These are phyloP conservation scores for Penicillium concentricum DNA, from an alignment of 2,329 filamentous ascomycete genomes.

Conservation along the genomic window DNA sequence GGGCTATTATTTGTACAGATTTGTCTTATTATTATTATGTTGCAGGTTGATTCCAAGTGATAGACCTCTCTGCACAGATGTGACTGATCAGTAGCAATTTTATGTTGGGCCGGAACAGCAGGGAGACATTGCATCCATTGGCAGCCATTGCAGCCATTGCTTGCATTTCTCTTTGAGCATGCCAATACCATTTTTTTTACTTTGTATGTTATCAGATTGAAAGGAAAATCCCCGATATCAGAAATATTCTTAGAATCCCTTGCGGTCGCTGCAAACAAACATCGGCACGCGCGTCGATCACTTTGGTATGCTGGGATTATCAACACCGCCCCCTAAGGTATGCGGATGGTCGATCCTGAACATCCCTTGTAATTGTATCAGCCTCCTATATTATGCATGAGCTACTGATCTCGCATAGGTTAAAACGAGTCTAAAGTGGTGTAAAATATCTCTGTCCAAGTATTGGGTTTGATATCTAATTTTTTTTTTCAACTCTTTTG, in stretches of 20 bases:
- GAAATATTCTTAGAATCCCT: neutral
- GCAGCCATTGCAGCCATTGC: neutral
- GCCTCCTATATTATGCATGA: neutral
- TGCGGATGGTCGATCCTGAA: conserved; percentile 2
- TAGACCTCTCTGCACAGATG: neutral
- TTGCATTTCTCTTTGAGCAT: neutral
- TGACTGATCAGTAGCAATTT: neutral
- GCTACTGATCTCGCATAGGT: neutral
- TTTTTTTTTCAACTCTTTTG: neutral
- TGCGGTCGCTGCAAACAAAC: conserved; percentile 11
- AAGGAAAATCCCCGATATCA: conserved; percentile 7
- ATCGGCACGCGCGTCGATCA: conserved; percentile 22
- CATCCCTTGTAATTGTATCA: conserved; percentile 3
- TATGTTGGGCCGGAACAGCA: neutral
- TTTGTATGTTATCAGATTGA: neutral
- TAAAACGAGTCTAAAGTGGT: neutral
- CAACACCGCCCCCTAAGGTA: conserved; percentile 21
- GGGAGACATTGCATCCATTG: neutral
- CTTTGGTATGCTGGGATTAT: conserved; percentile 20
- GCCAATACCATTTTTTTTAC: too few species aligned
- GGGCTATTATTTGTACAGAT: neutral
- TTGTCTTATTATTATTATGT: neutral
- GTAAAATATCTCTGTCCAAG: neutral
- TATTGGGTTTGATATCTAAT: neutral
- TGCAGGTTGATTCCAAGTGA: neutral